Conservation (phyloP, 257 asterid genomes). For the Solanum pimpinellifolium region DNA sequence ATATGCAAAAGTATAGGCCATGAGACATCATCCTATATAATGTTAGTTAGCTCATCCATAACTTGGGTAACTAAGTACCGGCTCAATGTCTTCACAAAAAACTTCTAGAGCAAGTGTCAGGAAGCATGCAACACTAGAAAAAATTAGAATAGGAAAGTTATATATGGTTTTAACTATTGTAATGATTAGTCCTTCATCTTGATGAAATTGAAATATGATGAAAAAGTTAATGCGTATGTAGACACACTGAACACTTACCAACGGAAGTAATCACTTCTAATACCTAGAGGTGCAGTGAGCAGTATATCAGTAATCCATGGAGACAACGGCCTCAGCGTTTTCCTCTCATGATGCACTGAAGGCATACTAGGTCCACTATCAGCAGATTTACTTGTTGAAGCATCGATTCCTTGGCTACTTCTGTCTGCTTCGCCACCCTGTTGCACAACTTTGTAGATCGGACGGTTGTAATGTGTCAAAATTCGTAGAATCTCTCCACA, state of each 20-base stretch:
- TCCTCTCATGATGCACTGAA: slow-evolving; percentile 63
- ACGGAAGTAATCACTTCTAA: slow-evolving; percentile 97
- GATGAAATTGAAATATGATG: neutral
- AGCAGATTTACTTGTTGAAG: slow-evolving; percentile 56
- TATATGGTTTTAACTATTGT: neutral
- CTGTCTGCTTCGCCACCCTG: slow-evolving; percentile 54
- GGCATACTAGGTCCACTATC: slow-evolving; percentile 32
- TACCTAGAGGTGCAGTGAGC: slow-evolving; percentile 91
- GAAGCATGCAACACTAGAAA: neutral
- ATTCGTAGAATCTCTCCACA: slow-evolving; percentile 95
- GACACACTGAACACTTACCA: slow-evolving; percentile 47
- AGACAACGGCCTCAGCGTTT: slow-evolving; percentile 77
- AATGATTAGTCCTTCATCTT: neutral
- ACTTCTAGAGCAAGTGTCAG: neutral
- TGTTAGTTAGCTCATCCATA: neutral
- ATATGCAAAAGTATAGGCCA: neutral
- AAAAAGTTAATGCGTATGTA: neutral
- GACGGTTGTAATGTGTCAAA: slow-evolving; percentile 91
- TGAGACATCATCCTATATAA: neutral
- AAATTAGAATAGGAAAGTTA: neutral
- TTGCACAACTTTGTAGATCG: slow-evolving; percentile 67
- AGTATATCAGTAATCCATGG: slow-evolving; percentile 95
- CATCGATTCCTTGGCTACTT: slow-evolving; percentile 56
- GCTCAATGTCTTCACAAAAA: neutral
- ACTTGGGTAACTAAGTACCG: neutral